Evolutionary conservation across 257 asterid genomes (phyloP), one percentile per base, ranked within the genome.

Genomic region (Misopates orontium): DNA sequence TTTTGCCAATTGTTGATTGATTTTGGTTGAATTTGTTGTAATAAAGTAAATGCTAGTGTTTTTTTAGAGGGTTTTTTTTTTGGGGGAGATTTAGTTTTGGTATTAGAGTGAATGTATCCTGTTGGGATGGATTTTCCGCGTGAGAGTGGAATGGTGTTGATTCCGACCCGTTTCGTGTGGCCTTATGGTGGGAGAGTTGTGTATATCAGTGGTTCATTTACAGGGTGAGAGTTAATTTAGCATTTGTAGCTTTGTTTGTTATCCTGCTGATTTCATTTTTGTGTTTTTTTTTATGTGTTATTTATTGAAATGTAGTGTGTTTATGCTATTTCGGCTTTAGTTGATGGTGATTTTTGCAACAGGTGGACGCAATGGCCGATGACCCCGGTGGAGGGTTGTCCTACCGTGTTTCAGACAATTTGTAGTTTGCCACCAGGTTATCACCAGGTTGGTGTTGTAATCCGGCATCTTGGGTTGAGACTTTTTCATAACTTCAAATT

Each of bases 301-400:
- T n/a, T 62, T 62, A 67, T 36, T 67, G 50, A 28, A 68, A 61
- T 40, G 45, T 55, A 55, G 56, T 36, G 18, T 53, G 74, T 45
- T 36, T 36, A 36, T 36, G 42, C 1, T 36, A 36, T 36, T 5
- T 9, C 42, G 36, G 2, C 36, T 28, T 2, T 28, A 28, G 36
- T 28, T 28, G 36, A 36, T 36, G 42, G 8, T 73, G 40, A 50
- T n/a, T 69, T 49, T 57, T 73, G 76, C 76, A 82, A 89, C 71
- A 82, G 91, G 95, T 78, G 72, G 60, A 82, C 84, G 68, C 91
- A 79, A 72, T 70, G 84, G 31, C 67, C 85, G 49, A 85, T 87
- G 95, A 76, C 85, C 10, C 92, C 88, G 6, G 69, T 85, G 66
- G 95, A 87, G 76, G 95, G 95, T 52, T 79, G 87, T 73, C 92